phyloP scores from a whole-genome alignment of 2,329 filamentous ascomycete species.

The Waltergamsia citrina region DNA sequence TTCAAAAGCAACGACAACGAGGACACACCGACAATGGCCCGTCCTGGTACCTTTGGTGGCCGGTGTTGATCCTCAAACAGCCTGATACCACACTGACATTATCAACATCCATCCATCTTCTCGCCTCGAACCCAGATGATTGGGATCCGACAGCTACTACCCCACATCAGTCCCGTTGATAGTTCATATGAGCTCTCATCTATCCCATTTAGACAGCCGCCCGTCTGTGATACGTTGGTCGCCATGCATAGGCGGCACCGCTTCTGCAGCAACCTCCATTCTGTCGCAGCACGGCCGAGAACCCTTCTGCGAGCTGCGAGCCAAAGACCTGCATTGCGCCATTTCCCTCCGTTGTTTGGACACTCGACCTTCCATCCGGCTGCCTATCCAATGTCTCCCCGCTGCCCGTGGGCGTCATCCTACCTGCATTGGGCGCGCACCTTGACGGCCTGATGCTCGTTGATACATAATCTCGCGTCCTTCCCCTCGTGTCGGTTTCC shows the following conservation, averaged over 20 bases:
- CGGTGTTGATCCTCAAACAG: not conserved
- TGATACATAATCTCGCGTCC: not conserved
- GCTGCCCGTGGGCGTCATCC: not conserved
- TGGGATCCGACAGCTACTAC: not conserved
- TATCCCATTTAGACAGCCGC: not conserved
- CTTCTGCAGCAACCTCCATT: not conserved
- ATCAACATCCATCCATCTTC: not conserved
- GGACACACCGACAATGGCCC: no score
- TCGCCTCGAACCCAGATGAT: not conserved
- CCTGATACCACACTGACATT: not conserved
- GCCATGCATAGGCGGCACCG: no score
- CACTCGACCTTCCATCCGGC: not conserved
- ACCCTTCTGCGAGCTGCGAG: not conserved
- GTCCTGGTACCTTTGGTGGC: not conserved
- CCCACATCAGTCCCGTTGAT: conserved; percentile 1
- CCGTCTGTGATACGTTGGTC: no score
- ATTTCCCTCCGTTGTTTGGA: not conserved
- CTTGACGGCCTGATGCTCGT: not conserved
- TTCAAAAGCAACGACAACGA: no score
- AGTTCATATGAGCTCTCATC: not conserved
- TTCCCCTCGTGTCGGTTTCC: not conserved
- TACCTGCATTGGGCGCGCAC: no score
- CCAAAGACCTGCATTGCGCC: no score
- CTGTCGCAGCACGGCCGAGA: not conserved
- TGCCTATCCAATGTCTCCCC: not conserved